Evolutionary conservation across 768 basidiomycete genomes (phyloP).

Genomic region (Dacryopinax spathularia): DNA sequence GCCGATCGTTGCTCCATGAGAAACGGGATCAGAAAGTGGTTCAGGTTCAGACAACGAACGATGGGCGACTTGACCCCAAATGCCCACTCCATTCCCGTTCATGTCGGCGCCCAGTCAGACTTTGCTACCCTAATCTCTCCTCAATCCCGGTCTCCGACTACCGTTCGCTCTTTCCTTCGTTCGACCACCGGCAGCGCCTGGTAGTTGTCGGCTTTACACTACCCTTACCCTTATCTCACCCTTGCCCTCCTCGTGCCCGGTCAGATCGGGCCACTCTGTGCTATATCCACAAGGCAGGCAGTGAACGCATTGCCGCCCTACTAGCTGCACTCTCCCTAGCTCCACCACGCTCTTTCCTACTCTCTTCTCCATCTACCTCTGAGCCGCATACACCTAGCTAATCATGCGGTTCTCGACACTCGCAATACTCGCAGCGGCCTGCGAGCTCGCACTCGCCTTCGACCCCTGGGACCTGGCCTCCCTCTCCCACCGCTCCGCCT

Average conservation of each 20-base stretch:
- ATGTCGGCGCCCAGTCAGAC: too few species aligned
- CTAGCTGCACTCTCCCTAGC: background rate
- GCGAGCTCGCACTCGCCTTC: background rate
- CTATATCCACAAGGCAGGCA: background rate
- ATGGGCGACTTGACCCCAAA: too few species aligned
- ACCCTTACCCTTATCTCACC: background rate
- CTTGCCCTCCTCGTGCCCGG: background rate
- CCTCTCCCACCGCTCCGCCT: background rate
- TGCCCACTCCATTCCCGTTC: too few species aligned
- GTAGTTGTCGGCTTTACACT: too few species aligned
- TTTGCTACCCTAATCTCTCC: too few species aligned
- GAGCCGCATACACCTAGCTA: background rate
- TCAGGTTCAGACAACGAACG: too few species aligned
- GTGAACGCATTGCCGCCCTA: background rate
- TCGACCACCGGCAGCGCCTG: background rate
- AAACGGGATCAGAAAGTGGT: too few species aligned
- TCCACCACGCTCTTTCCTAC: background rate
- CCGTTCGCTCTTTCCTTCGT: background rate
- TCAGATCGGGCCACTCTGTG: background rate
- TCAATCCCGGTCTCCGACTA: too few species aligned
- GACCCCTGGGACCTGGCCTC: conserved; percentile 1
- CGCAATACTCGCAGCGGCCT: background rate
- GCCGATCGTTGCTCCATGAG: too few species aligned
- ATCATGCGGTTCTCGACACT: background rate
- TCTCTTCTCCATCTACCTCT: background rate